Percentiles rank a stretch among this genome's conserved stretches.
phyloP scores from a whole-genome alignment of 1,284 basidiomycete species.

The Ustilago tritici region DNA sequence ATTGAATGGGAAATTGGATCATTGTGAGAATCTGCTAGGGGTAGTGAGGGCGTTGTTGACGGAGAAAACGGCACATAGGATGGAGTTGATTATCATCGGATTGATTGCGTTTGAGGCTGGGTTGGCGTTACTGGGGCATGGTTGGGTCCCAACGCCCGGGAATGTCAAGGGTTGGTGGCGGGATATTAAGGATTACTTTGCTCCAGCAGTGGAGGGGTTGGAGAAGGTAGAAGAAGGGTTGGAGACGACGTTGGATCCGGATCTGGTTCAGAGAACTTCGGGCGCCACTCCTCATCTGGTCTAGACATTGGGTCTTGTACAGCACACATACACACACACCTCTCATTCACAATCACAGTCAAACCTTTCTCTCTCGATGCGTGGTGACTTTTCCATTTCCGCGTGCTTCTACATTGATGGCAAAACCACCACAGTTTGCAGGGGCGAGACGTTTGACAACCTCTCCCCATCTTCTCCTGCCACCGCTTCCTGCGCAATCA shows the following conservation, averaged over 20 bases:
- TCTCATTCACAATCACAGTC: not conserved
- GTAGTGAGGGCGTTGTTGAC: slow-evolving; percentile 66
- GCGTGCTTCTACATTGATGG: not conserved
- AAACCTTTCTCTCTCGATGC: not conserved
- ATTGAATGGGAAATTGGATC: slow-evolving; percentile 67
- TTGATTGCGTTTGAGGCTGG: slow-evolving; percentile 64
- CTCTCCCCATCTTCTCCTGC: slow-evolving; percentile 1
- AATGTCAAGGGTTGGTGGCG: slow-evolving; percentile 26
- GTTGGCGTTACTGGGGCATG: slow-evolving; percentile 57
- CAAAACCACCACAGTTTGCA: slow-evolving; percentile 14
- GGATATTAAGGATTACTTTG: slow-evolving; percentile 11
- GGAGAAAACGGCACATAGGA: slow-evolving; percentile 63
- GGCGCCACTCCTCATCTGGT: not conserved
- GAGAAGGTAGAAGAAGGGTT: not conserved
- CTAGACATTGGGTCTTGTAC: not conserved
- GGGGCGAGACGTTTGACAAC: slow-evolving; percentile 13
- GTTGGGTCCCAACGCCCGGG: slow-evolving; percentile 56
- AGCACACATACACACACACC: not conserved
- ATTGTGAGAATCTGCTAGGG: slow-evolving; percentile 64
- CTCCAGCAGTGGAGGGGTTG: not conserved
- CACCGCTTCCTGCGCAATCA: slow-evolving; percentile 23
- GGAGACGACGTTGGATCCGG: not conserved
- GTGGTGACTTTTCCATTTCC: not conserved
- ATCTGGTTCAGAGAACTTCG: not conserved
- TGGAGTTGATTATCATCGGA: slow-evolving; percentile 67